phyloP scores from a whole-genome alignment of 2,329 filamentous ascomycete genomes.

The Penicillium janthinellum region DNA sequence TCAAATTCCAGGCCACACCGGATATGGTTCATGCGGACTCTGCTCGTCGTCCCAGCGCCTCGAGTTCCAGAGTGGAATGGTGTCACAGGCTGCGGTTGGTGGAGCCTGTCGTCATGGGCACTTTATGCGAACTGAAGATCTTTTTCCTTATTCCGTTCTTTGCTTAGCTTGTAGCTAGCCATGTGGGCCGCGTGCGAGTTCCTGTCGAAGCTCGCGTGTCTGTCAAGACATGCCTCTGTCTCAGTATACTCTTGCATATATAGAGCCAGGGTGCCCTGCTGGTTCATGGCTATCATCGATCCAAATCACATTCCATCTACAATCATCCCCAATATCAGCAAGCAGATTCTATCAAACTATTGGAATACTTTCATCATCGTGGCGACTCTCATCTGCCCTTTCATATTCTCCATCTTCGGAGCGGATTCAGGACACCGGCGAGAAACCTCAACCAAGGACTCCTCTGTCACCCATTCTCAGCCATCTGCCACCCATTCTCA shows the following conservation, averaged over 20 bases:
- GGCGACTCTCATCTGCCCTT: slow-evolving; percentile 2
- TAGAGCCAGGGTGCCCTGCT: slow-evolving; percentile 16
- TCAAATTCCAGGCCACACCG: slow-evolving; percentile 16
- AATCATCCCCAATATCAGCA: slow-evolving; percentile 2
- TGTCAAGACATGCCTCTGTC: slow-evolving; percentile 18
- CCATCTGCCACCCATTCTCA: not conserved
- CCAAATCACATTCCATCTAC: slow-evolving; percentile 1
- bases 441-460: not conserved
- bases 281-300: slow-evolving; percentile 4
- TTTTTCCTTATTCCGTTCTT: slow-evolving; percentile 19
- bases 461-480: not conserved
- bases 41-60: slow-evolving; percentile 9
- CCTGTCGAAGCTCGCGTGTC: slow-evolving; percentile 25
- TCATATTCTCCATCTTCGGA: not conserved
- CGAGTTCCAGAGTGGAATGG: slow-evolving; percentile 14
- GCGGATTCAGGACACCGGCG: not conserved
- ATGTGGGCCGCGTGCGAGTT: slow-evolving; percentile 24
- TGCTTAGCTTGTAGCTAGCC: slow-evolving; percentile 18
- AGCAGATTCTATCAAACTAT: not conserved
- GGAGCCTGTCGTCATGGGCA: slow-evolving; percentile 11
- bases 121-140: slow-evolving; percentile 21
- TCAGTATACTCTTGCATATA: slow-evolving; percentile 23
- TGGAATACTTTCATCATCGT: not conserved
- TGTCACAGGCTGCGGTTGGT: slow-evolving; percentile 23
- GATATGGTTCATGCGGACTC: slow-evolving; percentile 22